phyloP scores from a whole-genome alignment of 2,329 filamentous ascomycete genomes.

The Apiospora rasikravindrae region DNA sequence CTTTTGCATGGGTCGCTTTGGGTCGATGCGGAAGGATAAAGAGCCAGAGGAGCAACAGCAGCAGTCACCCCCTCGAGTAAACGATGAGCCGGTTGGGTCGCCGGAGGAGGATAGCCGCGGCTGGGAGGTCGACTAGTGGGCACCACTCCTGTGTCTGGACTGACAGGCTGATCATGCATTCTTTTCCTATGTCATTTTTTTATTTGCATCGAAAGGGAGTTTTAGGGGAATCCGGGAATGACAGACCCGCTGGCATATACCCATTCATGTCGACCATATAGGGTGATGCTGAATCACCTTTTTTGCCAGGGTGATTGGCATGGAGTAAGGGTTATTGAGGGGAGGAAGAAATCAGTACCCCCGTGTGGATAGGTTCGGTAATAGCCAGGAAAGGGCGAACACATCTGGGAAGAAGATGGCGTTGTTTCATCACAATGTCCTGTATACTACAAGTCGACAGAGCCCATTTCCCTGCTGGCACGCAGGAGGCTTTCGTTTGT shows the following conservation, averaged over 20 bases:
- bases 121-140: constrained; percentile 42
- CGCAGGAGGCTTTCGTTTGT: neutral
- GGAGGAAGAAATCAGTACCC: neutral
- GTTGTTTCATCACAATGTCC: neutral
- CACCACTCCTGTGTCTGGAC: neutral
- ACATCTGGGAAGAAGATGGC: neutral
- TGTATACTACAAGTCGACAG: neutral
- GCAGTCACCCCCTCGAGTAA: constrained; percentile 19
- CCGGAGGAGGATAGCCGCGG: constrained; percentile 33
- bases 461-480: neutral
- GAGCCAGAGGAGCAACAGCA: constrained; percentile 22
- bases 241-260: constrained; percentile 4
- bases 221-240: constrained; percentile 3
- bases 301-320: neutral
- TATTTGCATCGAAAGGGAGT: constrained; percentile 16
- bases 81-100: constrained; percentile 13
- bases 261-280: neutral
- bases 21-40: constrained; percentile 21
- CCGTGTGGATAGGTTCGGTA: neutral
- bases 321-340: neutral
- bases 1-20: constrained; percentile 24
- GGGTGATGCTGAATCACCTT: neutral
- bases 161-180: neutral
- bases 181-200: neutral
- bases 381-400: neutral